Base-by-base conservation (phyloP, 305 asterid species). In the Nicotiana rustica region DNA sequence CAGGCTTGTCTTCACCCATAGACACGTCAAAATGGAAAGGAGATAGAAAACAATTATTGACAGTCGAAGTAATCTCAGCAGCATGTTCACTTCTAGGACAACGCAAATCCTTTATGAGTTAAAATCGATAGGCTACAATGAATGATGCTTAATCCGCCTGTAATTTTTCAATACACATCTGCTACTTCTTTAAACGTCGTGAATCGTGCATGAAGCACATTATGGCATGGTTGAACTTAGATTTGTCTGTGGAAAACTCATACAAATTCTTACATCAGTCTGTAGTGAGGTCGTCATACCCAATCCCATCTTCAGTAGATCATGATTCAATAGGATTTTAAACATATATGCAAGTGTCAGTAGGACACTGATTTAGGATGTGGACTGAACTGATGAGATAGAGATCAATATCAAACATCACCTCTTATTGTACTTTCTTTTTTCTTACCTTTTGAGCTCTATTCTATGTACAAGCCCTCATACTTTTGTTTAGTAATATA, bases 1-100 rank as follows among this genome's bases (percentile, higher is more conserved):
- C 95, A 83, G 97, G 96, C 75, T 94, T 90, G 84, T 93, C 95
- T 83, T 91, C 66, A 70, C 67, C 76, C 80, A 75, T 76, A 19
- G 75, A 84, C 82, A 69, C 83, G 81, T 80, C 35, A 82, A 2
- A 49, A 0, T 57, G 57, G 73, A 44, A 12, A 71, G 61, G 65
- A 75, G 65, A 73, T 25, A 6, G 2, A 25, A 21, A 19, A 71
- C 0, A 44, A 44, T 44, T 75, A 49, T 52, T 25, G 44, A 14
- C 29, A 52, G 10, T 0, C 8, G 66, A 29, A 70, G 68, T 68
- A 75, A 29, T 21, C 19, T 66, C 66, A 52, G 47, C 47, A 56
- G 65, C 44, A 9, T 17, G 33, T 14, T 2, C 29, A 14, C 17
- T 71, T 69, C 47, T 49, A 36, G 35, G 64, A 75, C 79, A 14